Base-by-base conservation (phyloP, 176 grass and related monocot genomes). In the Melocanna baccifera region DNA sequence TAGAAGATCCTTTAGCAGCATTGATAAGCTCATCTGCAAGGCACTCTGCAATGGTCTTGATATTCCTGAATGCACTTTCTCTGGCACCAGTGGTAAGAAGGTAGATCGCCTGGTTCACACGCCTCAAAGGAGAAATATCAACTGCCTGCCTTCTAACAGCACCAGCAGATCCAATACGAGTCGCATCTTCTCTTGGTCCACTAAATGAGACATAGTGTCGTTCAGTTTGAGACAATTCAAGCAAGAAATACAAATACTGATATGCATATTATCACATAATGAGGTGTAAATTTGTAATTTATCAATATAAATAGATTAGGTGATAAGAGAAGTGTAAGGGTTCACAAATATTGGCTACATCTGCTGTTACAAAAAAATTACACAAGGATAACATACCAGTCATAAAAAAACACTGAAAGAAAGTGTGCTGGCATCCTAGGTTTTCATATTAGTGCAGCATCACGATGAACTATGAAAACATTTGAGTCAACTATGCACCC, bases 11-110 rank as follows among this genome's bases (percentile, higher is more conserved):
- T 79, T 94, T 94, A 69, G 93, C 93, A 4, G 93, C 93, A 73
- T 94, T 94, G 74, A 94, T 94, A 48, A 91, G 81, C 81, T 91
- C 86, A 28, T 88, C 89, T 22, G 89, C 89, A 37, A 91, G 89
- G 85, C 93, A 94, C 63, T 94, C 93, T 12, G 93, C 93, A n/a
- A 94, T 94, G 78, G 93, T 94, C 64, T 94, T 94, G n/a, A 94
- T 88, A 40, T 94, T 94, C 86, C 93, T 88, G 62, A 94, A 94
- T 23, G 93, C 90, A 14, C 90, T 92, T 74, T 94, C 93, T 41
- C 93, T 86, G 16, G 93, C 90, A 77, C 93, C 93, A 77, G 93
- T 94, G 11, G 90, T 94, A 36, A 94, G 73, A 42, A 94, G 93
- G 85, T 94, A 94, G 29, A 94, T 94, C 16, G 90, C 93, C 87